Base-by-base conservation (phyloP, 768 basidiomycete genomes). In the Lyophyllum atratum region DNA sequence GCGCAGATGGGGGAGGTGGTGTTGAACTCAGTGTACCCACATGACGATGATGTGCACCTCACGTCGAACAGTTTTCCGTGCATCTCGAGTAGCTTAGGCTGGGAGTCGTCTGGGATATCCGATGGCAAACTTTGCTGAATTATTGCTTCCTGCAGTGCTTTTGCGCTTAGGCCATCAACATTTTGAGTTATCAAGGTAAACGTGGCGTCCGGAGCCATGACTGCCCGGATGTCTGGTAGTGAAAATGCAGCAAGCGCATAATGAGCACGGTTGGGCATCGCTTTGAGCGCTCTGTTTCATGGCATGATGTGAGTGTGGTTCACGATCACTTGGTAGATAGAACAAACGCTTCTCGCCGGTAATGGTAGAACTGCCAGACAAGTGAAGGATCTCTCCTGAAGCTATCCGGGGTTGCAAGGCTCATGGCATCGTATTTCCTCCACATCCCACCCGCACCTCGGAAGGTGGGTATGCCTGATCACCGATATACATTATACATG, bases 351-450 rank as follows among this genome's bases (percentile, higher is more conserved):
- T 37, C 34, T 80, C 77, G 53, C 85, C 85, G 72, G 54, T 83
- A 81, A 59, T 87, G 85, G 14, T 86, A 87, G 63, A 87, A 87
- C 60, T 87, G 82, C 85, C 85, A 86, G 2, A 82, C 79, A 3
- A 76, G 68, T 15, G 76, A 78, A 0, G 83, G 85, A 52, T 82
- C 72, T 21, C 70, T 59, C 1, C 58, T 45, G 66, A 37, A 37
- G 34, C 34, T 81, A 59, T 80, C 72, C 0, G 81, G 12, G 82
- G 34, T 83, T 4, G 84, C 84, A 9, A 86, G 74, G 42, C 71
- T 70, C 54, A 74, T 78, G 0, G 82, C 79, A 49, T 82, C 71
- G 60, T 80, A 80, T 44, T 72, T 77, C 48, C 79, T 67, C 82
- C 83, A 84, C 58, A 82, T 58, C 11, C 81, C 82, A 19, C 81